Base-by-base conservation (phyloP, 768 basidiomycete species). In the Pleurotus ostreatus region DNA sequence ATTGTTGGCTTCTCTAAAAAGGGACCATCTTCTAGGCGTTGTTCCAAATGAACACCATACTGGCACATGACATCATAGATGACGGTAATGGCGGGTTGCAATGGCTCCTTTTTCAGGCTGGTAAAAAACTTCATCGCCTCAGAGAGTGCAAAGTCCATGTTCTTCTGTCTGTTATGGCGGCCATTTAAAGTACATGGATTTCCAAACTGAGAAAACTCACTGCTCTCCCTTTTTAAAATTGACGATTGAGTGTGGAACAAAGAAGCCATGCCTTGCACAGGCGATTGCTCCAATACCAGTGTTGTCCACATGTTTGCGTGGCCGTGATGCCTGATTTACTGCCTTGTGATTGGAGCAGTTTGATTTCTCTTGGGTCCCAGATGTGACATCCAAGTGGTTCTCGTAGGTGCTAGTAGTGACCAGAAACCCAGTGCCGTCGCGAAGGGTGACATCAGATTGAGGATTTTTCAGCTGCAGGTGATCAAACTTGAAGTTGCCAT, bases 261-360 rank as follows among this genome's bases (percentile, higher is more conserved):
- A 73, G 55, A 61, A 69, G 1, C 69, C 70, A 62, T 73, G 70
- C 1, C 62, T n/a, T 5, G 64, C 65, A 59, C 69, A 73, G 2
- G 66, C 67, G 57, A 57, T 57, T 4, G 66, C 69, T 9, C 69
- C 70, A 30, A 70, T 62, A 8, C 70, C 65, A 9, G 68, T 68
- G 9, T 58, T 58, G 46, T 63, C 60, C 2, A 67, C 55, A 22
- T 68, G 61, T n/a, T 55, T 56, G 2, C 55, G 34, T 4, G 43
- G 57, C 5, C 51, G 25, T 26, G 60, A 55, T 23, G 61, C 57
- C 13, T 57, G 40, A 48, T 63, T 66, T 1, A 65, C 56, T 1
- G 61, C 68, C 26, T 43, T 48, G 41, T 65, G 58, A 43, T 62
- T 61, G 18, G 55, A 62, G 47, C 62, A 66, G 23, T 39, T 34